Evolutionary conservation across 2,329 filamentous ascomycete genomes (phyloP).

Genomic region (Fusarium tricinctum): DNA sequence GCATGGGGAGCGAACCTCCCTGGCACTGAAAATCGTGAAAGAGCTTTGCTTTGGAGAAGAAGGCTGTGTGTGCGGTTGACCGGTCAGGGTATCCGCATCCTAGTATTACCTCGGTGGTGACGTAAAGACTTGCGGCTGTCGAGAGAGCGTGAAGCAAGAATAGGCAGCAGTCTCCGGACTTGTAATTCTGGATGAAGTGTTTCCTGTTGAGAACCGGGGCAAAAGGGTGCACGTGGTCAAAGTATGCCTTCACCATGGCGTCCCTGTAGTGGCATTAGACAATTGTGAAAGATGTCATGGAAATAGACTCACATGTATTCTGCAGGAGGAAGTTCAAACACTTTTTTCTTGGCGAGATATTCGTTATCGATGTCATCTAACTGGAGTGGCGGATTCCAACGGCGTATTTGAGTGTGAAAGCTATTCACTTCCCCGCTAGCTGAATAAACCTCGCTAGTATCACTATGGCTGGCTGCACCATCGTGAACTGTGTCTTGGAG

Average conservation of each 20-base stretch:
- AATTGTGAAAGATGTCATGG: rapidly evolving
- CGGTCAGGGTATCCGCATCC: conserved; percentile 31
- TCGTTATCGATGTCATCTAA: conserved; percentile 31
- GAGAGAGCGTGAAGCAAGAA: conserved; percentile 32
- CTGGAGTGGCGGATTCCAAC: conserved; percentile 15
- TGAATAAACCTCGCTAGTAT: not conserved
- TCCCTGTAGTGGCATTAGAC: conserved; percentile 8
- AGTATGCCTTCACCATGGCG: conserved; percentile 26
- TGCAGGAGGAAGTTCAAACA: conserved; percentile 31
- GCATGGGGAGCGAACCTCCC: conserved; percentile 2
- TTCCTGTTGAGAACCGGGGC: conserved; percentile 18
- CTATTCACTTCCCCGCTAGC: not conserved
- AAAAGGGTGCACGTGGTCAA: conserved; percentile 33
- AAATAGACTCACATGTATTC: conserved; percentile 1
- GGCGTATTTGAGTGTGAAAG: conserved; percentile 13
- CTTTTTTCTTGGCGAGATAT: conserved; percentile 37
- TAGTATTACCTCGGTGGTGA: conserved; percentile 10
- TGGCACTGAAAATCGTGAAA: conserved; percentile 41
- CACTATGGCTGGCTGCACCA: rapidly evolving
- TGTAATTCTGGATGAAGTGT: conserved; percentile 26
- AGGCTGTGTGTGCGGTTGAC: conserved; percentile 19
- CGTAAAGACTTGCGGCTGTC: conserved; percentile 1
- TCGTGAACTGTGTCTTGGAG: conserved; percentile 25
- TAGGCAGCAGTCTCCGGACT: conserved; percentile 15
- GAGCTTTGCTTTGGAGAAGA: conserved; percentile 37